Evolutionary conservation across 164 flowering plant species (phyloP).

Genomic region (Malania oleifera): DNA sequence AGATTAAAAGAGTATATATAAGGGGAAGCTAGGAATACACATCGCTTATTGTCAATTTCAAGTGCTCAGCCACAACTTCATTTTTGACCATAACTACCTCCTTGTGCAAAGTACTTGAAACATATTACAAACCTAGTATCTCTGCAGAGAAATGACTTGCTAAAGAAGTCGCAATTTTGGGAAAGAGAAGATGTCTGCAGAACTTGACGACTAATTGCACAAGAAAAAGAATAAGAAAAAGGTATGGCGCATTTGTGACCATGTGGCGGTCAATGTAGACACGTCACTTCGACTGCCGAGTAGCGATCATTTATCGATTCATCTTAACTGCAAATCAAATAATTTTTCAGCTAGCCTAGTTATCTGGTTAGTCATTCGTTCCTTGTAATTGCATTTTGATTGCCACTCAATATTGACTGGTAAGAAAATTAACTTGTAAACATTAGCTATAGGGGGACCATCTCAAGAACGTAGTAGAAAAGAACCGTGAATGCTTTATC

Average conservation of each 20-base stretch:
- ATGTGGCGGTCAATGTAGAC: conserved; percentile 16
- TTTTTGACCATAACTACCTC: not conserved
- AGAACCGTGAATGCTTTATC: not conserved
- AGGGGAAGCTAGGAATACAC: no score
- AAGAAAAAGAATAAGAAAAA: conserved; percentile 18
- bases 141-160: conserved; percentile 1
- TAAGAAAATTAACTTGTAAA: not conserved
- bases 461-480: not conserved
- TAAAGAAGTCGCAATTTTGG: conserved; percentile 10
- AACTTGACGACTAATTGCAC: conserved; percentile 15
- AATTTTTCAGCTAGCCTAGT: no score
- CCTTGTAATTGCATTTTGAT: not conserved
- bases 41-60: no score
- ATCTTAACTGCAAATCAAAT: conserved; percentile 3
- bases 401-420: no score
- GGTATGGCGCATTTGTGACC: conserved; percentile 18
- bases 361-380: not conserved
- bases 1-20: no score
- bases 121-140: not conserved
- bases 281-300: not conserved
- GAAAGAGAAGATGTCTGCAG: conserved; percentile 14
- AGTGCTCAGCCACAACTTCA: not conserved
- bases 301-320: not conserved
- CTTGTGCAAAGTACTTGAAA: not conserved
- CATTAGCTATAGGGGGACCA: conserved; percentile 17